Evolutionary conservation across 768 basidiomycete genomes (phyloP).

Genomic region (Krasilnikovozyma curviuscula): DNA sequence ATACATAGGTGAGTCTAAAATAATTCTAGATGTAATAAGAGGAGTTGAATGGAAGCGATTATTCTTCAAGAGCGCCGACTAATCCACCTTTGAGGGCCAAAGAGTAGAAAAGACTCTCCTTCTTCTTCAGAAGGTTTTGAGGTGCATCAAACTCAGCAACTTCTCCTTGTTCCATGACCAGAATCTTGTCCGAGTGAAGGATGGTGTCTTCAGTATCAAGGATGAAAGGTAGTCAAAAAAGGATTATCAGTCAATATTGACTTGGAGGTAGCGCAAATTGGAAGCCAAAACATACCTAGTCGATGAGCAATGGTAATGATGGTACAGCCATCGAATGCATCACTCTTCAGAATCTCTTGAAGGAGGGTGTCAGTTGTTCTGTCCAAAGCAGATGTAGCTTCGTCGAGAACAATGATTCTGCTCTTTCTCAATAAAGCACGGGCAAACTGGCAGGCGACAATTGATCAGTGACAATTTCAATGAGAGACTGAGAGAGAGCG

Average conservation of each 20-base stretch:
- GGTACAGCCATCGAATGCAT: conserved; percentile 55
- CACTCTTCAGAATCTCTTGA: conserved; percentile 67
- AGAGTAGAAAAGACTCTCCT: conserved; percentile 18
- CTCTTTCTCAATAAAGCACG: conserved; percentile 31
- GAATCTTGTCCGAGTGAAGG: conserved; percentile 58
- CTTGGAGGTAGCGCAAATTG: not conserved
- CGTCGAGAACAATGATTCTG: conserved; percentile 80
- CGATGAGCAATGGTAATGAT: conserved; percentile 71
- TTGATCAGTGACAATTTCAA: not conserved
- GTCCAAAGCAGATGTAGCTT: conserved; percentile 43
- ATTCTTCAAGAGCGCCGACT: too few species aligned
- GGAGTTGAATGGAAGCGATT: too few species aligned
- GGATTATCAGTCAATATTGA: not conserved
- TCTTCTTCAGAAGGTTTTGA: conserved; percentile 39
- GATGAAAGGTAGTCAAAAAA: conserved; percentile 8
- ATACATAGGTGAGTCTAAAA: too few species aligned
- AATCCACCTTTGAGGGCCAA: conserved; percentile 14
- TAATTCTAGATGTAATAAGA: too few species aligned
- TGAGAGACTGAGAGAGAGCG: not conserved
- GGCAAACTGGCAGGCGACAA: not conserved
- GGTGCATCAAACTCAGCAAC: conserved; percentile 73
- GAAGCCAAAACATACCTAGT: conserved; percentile 1
- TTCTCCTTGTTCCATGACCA: conserved; percentile 64
- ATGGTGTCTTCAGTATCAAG: conserved; percentile 32
- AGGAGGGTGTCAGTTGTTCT: too few species aligned